Evolutionary conservation across 2,329 filamentous ascomycete genomes (phyloP).

Genomic region (Tolypocladium sp.): DNA sequence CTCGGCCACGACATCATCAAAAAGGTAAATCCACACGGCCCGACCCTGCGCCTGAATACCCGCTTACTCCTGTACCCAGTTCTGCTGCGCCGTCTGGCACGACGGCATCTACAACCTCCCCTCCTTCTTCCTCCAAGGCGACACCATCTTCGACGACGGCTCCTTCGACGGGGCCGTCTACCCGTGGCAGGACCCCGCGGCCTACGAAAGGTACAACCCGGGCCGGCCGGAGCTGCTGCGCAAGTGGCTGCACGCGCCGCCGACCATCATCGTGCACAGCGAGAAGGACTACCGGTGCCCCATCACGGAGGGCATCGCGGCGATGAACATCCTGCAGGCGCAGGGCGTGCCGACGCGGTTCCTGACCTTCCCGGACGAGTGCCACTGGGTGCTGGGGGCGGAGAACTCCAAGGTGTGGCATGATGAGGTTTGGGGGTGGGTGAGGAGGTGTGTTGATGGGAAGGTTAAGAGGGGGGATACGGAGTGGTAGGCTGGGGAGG

Average conservation of each 20-base stretch:
- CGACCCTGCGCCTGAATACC: background rate
- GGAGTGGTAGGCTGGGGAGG: constrained; percentile 4
- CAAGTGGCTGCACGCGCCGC: constrained; percentile 53
- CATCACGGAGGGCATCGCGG: constrained; percentile 47
- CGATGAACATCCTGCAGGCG: constrained; percentile 64
- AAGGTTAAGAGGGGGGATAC: constrained; percentile 10
- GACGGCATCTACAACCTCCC: constrained; percentile 32
- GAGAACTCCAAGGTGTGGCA: constrained; percentile 66
- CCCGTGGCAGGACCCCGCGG: constrained; percentile 34
- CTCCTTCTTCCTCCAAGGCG: constrained; percentile 15
- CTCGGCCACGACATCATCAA: constrained; percentile 43
- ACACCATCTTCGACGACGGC: constrained; percentile 10
- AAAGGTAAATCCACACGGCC: constrained; percentile 16
- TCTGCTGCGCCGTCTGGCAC: constrained; percentile 32
- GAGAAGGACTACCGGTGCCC: constrained; percentile 55
- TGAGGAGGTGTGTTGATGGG: constrained; percentile 39
- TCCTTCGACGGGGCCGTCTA: constrained; percentile 33
- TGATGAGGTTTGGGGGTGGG: constrained; percentile 56
- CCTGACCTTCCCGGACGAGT: constrained; percentile 65
- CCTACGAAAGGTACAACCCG: constrained; percentile 42
- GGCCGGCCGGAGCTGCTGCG: constrained; percentile 33
- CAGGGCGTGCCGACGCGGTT: constrained; percentile 60
- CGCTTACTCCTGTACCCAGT: constrained; percentile 1
- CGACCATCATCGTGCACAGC: constrained; percentile 64
- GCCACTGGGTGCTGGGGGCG: constrained; percentile 59